Evolutionary conservation across 768 basidiomycete species (phyloP).

Genomic region (Suillus bovinus): DNA sequence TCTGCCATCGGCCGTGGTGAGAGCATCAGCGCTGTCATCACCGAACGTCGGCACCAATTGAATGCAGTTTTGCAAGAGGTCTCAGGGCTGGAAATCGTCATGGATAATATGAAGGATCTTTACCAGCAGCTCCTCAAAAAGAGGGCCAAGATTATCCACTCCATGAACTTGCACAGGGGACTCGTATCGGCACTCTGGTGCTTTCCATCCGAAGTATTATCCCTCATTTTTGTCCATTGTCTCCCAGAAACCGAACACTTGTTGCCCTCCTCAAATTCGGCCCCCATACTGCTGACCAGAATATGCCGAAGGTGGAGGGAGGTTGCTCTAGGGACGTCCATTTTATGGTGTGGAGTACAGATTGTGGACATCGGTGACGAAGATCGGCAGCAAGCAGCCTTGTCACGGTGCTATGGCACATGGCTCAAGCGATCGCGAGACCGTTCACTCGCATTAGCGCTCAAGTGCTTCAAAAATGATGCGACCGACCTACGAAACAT

Average conservation of each 20-base stretch:
- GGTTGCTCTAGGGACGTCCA: neutral
- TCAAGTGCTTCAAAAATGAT: neutral
- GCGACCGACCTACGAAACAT: neutral
- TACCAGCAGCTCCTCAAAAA: neutral
- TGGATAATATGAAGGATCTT: neutral
- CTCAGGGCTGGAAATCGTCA: neutral
- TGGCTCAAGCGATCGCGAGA: neutral
- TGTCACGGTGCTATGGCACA: neutral
- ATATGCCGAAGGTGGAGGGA: slow-evolving; percentile 4
- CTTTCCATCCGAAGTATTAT: neutral
- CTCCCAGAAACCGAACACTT: slow-evolving; percentile 1
- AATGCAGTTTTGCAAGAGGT: neutral
- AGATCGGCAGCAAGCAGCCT: neutral
- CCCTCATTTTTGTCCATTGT: neutral
- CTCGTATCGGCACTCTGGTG: neutral
- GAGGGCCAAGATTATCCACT: neutral
- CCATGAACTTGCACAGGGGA: neutral
- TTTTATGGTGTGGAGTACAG: neutral
- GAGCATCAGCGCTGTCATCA: neutral
- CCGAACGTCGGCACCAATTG: neutral
- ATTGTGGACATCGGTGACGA: neutral
- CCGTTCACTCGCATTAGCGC: neutral
- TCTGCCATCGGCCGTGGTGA: neutral
- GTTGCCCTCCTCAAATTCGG: neutral
- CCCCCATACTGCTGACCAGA: neutral